Evolutionary conservation across 108 stramenopile genomes (phyloP).

Genomic region (Chaetoceros tenuissimus): DNA sequence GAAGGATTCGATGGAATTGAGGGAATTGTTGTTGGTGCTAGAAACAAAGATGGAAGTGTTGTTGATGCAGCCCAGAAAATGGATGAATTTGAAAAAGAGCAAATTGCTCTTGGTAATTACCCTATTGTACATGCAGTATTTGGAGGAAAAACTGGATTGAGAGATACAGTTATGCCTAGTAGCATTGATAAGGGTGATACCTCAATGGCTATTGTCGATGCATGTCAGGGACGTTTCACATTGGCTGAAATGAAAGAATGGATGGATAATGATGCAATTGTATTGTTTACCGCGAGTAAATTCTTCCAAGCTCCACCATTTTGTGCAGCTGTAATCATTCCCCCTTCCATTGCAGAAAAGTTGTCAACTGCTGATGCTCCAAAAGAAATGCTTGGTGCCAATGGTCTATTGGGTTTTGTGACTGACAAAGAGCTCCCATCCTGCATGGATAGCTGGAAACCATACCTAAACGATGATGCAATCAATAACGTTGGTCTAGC

Average conservation of each 20-base stretch:
- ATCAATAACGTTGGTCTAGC: constrained; percentile 49
- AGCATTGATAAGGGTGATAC: constrained; percentile 38
- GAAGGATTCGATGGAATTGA: constrained; percentile 42
- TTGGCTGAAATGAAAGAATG: constrained; percentile 47
- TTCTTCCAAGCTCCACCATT: constrained; percentile 73
- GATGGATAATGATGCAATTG: constrained; percentile 55
- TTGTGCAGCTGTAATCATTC: constrained; percentile 29
- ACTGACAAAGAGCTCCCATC: constrained; percentile 57
- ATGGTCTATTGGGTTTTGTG: constrained; percentile 52
- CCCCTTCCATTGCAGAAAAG: constrained; percentile 37
- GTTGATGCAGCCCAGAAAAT: constrained; percentile 40
- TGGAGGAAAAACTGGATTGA: constrained; percentile 64
- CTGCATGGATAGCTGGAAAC: constrained; percentile 46
- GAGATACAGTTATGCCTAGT: constrained; percentile 45
- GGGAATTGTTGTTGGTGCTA: constrained; percentile 31
- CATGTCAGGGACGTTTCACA: constrained; percentile 63
- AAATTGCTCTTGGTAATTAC: constrained; percentile 20
- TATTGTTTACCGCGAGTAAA: constrained; percentile 62
- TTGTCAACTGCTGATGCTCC: constrained; percentile 34
- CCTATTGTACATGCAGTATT: constrained; percentile 66
- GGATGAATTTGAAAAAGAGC: constrained; percentile 18
- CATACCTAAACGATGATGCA: constrained; percentile 10
- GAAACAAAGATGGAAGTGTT: constrained; percentile 34
- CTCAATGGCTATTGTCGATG: constrained; percentile 57
- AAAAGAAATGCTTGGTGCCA: constrained; percentile 27